Evolutionary conservation across 2,329 filamentous ascomycete species (phyloP).

Genomic region (Pyricularia grisea): DNA sequence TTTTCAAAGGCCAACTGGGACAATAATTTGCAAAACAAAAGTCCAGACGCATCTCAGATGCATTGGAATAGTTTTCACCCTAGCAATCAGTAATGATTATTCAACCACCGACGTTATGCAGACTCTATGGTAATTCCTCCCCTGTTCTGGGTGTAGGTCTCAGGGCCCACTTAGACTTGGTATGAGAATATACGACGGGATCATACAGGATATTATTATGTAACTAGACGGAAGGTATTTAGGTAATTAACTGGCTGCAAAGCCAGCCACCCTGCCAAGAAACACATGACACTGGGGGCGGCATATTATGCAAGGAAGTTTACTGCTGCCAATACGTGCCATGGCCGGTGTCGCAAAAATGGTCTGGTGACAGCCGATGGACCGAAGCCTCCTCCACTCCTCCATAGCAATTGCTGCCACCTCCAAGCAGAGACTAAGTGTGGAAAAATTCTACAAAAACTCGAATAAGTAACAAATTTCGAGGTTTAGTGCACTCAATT

Average conservation of each 20-base stretch:
- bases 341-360: background rate
- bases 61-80: slow-evolving; percentile 15
- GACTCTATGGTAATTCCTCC: background rate
- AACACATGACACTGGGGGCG: background rate
- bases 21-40: slow-evolving; percentile 15
- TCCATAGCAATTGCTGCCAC: background rate
- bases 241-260: background rate
- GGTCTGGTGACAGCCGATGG: background rate
- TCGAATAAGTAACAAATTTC: no score
- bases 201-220: no score
- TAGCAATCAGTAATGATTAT: background rate
- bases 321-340: background rate
- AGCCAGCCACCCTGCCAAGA: background rate
- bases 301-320: background rate
- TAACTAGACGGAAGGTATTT: background rate
- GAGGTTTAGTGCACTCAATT: no score
- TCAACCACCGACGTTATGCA: background rate
- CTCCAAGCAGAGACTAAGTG: background rate
- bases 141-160: background rate
- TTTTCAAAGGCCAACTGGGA: slow-evolving; percentile 14
- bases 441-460: background rate
- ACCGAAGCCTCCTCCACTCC: background rate
- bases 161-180: no score
- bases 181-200: no score
- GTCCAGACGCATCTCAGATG: slow-evolving; percentile 15